These are phyloP conservation scores for Dendrobium huoshanense DNA, from an alignment of 106 monocot genomes.

Conservation along the genomic window DNA sequence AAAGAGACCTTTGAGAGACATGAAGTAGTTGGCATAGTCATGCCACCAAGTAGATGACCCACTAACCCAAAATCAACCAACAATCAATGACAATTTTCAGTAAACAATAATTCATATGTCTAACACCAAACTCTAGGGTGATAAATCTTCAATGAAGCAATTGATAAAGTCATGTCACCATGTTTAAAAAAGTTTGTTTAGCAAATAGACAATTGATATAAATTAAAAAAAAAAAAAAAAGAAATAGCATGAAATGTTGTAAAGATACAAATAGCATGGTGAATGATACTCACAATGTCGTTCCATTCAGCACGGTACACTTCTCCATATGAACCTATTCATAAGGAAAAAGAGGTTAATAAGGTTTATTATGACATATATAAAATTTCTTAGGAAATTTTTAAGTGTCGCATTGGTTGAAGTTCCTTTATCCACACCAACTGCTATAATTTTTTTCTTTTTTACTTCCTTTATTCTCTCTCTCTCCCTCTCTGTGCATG, in stretches of 20 bases:
- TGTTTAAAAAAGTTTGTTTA: background rate
- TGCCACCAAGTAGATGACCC: background rate
- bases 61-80: too few species aligned
- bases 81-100: too few species aligned
- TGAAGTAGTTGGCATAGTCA: background rate
- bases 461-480: background rate
- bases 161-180: background rate
- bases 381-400: background rate
- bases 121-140: too few species aligned
- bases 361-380: background rate
- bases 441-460: background rate
- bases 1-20: background rate
- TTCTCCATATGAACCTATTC: slow-evolving; percentile 95
- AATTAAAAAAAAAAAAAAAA: background rate
- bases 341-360: background rate
- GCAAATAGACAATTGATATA: background rate
- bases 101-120: too few species aligned
- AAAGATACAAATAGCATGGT: background rate
- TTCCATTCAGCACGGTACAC: slow-evolving; percentile 99
- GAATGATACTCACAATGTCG: slow-evolving; percentile 65
- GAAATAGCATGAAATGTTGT: background rate
- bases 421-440: background rate
- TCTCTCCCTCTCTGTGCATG: background rate
- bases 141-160: background rate
- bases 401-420: background rate